Conservation (phyloP, 1,139 yeast species). For the Taphrina deformans region DNA sequence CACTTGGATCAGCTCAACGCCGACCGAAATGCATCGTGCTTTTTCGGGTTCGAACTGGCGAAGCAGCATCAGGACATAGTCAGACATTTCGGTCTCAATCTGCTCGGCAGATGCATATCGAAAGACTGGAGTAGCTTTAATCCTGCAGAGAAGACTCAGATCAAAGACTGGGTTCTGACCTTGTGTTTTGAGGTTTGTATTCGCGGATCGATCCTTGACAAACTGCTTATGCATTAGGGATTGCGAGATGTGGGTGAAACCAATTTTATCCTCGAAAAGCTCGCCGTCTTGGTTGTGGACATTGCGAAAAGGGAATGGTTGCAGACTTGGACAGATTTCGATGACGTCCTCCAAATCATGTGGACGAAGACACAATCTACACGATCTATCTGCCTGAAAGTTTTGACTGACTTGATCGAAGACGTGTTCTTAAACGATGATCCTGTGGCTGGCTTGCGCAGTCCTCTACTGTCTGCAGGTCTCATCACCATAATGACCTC, state of each 20-base stretch:
- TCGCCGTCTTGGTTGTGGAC: slow-evolving; percentile 88
- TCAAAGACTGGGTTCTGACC: slow-evolving; percentile 82
- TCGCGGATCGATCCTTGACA: slow-evolving; percentile 38
- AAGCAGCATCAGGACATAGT: slow-evolving; percentile 54
- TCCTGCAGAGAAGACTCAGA: slow-evolving; percentile 63
- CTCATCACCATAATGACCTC: slow-evolving; percentile 51
- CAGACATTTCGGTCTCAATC: slow-evolving; percentile 84
- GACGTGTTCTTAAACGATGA: slow-evolving; percentile 92
- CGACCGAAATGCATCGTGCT: slow-evolving; percentile 31
- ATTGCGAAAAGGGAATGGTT: slow-evolving; percentile 89
- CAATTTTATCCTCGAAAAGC: slow-evolving; percentile 65
- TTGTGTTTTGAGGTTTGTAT: slow-evolving; percentile 57
- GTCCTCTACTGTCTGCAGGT: slow-evolving; percentile 67
- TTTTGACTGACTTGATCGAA: slow-evolving; percentile 83
- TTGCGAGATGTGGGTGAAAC: slow-evolving; percentile 22
- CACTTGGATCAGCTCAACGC: slow-evolving; percentile 23
- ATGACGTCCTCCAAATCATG: slow-evolving; percentile 64
- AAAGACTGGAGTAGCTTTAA: slow-evolving; percentile 59
- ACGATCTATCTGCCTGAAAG: slow-evolving; percentile 75
- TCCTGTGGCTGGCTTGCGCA: slow-evolving; percentile 79
- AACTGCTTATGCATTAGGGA: background rate
- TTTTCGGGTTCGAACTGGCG: slow-evolving; percentile 45
- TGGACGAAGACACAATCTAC: slow-evolving; percentile 58
- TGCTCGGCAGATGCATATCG: slow-evolving; percentile 71
- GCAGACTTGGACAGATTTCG: slow-evolving; percentile 90